These are phyloP conservation scores for Cyclocybe cylindracea DNA, from an alignment of 768 basidiomycete species.

Conservation along the genomic window DNA sequence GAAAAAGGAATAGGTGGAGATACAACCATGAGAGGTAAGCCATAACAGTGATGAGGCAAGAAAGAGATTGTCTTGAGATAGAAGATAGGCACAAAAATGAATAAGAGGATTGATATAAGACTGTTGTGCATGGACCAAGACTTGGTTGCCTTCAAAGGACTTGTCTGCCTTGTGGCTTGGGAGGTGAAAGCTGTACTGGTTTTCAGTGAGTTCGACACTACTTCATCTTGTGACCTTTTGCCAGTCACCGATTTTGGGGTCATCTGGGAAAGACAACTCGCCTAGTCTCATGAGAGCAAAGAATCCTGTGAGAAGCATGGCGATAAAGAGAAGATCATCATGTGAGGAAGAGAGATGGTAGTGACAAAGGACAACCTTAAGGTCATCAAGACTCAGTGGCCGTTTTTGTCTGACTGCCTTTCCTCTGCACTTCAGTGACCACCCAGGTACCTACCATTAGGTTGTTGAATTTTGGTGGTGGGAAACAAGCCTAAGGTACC, in stretches of 20 bases:
- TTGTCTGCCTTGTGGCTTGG: conserved; percentile 21
- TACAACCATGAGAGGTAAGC: not conserved
- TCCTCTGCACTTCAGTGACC: too few relatives aligned
- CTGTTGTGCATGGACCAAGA: conserved; percentile 3
- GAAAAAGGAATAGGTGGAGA: conserved; percentile 1
- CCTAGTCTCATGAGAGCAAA: not conserved
- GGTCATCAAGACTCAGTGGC: conserved; percentile 3
- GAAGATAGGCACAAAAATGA: not conserved
- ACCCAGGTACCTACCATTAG: too few relatives aligned
- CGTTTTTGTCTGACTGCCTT: conserved; percentile 4
- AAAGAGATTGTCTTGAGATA: conserved; percentile 1
- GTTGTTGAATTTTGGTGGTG: too few relatives aligned
- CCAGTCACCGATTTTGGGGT: not conserved
- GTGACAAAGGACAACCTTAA: not conserved
- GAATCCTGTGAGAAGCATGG: conserved; percentile 2
- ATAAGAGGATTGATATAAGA: not conserved
- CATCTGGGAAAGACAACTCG: not conserved
- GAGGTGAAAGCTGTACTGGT: too few relatives aligned
- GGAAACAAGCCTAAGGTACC: too few relatives aligned
- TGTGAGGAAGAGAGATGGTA: not conserved
- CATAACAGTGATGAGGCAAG: conserved; percentile 1
- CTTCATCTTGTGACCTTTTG: not conserved
- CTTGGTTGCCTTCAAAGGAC: conserved; percentile 18
- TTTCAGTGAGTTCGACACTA: too few relatives aligned
- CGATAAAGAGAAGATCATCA: conserved; percentile 7